Evolutionary conservation across 164 flowering plant species (phyloP), one percentile per base, ranked within the genome.

Genomic region (Stephania yunnanensis): DNA sequence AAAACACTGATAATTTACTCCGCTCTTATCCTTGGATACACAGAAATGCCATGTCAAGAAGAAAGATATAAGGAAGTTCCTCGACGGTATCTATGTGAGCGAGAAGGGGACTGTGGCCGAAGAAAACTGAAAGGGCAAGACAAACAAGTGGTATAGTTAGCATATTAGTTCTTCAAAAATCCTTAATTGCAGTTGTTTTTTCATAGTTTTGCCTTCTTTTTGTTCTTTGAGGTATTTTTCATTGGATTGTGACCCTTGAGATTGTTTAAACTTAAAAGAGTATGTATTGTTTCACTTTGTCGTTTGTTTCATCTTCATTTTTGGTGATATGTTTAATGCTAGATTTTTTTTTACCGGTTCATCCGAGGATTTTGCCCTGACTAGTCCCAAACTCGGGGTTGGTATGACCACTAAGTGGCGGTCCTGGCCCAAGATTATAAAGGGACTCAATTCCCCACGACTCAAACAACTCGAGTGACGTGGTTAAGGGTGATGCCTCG

Each of bases 1-100:
- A 19, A 6, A 6, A 36, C 31, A 10, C 71, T 17, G 10, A 9
- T 45, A 42, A 7, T 22, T 13, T 31, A 36, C 55, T 10, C 50
- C 36, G 6, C 10, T 44, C 7, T 10, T 6, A 17, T 71, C 71
- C 46, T 29, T 75, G 30, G 66, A 68, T 45, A 10, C 17, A 48
- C 89, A 88, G 91, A 88, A 87, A 86, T 87, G 91, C 74, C 91
- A 87, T 82, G 91, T 87, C 15, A 88, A 88, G 83, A 88, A 88
- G 76, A 88, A 88, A 69, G 91, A 88, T 79, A 88, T 88, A 72
- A 68, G 91, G 76, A 88, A 88, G 84, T 88, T 88, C 70, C 83
- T 88, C 66, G 90, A 87, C 69, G 90, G 90, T 82, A 87, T 87
- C 73, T 87, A 87, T 72, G 90, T 87, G 25, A 88, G 91, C 71